Evolutionary conservation across 208 protist species (phyloP), one percentile per base, ranked within the genome.

Genomic region (Leishmania martiniquensis): DNA sequence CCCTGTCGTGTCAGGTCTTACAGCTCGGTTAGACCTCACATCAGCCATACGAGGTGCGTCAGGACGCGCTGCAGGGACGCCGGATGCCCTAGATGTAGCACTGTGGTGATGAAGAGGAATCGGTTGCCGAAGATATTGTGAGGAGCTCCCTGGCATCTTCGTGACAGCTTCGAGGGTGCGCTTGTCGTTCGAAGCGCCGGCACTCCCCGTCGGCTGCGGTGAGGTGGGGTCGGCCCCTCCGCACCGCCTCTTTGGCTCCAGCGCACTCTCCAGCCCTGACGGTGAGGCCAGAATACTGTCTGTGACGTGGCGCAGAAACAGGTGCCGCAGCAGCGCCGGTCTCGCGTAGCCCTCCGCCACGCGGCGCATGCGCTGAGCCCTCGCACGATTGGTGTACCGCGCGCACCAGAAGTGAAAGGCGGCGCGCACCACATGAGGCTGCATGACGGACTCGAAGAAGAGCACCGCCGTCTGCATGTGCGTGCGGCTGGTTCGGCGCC

Each of bases 321-420:
- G 57, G 44, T 76, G 60, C 32, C 77, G 71, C 70, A 81, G 52
- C 32, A 81, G 70, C 39, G 71, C 77, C 49, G 77, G 77, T 32
- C 77, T 52, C 54, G 77, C 77, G 71, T 81, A 81, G 1, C 20
- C 55, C 70, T 76, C 70, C 42, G 77, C 77, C 20, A 81, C 77
- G 15, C 77, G 77, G 13, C 70, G 77, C 77, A 81, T 81, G 25
- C 77, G 77, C 39, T 55, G 49, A 60, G 45, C 39, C 47, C 57
- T 72, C 20, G 34, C n/a, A 6, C 62, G 77, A 54, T 5, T 22
- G 12, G 52, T 37, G 34, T 68, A 66, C 25, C 62, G 60, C 1
- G 5, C 22, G 13, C 34, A 71, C 77, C 77, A 81, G 47, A 15
- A 49, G n/a, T 55, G 45, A 45, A 74, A 81, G 4, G 49, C 45